Percentiles rank a stretch among this genome's conserved stretches.
phyloP scores from a whole-genome alignment of 345 rosid species.

The Linum tenue region DNA sequence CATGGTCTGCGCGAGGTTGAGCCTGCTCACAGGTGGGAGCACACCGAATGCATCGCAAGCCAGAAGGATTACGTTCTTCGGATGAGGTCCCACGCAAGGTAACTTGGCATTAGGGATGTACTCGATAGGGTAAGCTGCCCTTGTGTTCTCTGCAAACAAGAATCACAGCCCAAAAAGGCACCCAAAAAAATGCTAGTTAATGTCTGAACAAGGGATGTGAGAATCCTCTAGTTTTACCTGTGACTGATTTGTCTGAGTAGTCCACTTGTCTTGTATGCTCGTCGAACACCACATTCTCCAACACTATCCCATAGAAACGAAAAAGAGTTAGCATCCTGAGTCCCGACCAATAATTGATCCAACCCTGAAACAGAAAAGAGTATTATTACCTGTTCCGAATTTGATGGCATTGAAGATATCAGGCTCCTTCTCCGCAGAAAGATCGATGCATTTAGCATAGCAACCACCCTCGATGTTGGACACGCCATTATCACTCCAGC shows the following conservation, averaged over 20 bases:
- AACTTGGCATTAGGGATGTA: constrained; percentile 28
- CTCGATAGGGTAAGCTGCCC: constrained; percentile 29
- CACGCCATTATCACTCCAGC: constrained; percentile 86
- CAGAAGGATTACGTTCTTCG: constrained; percentile 25
- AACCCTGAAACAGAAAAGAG: background rate
- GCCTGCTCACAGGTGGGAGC: constrained; percentile 33
- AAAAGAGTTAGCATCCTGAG: background rate
- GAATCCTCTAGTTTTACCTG: constrained; percentile 33
- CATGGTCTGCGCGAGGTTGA: constrained; percentile 29
- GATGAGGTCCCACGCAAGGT: constrained; percentile 27
- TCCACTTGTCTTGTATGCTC: constrained; percentile 88
- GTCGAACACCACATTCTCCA: constrained; percentile 94
- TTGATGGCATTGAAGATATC: constrained; percentile 96
- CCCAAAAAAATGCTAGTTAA: too few relatives aligned
- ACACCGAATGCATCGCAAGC: constrained; percentile 31
- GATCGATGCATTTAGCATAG: constrained; percentile 96
- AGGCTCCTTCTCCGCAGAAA: constrained; percentile 82
- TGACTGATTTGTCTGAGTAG: constrained; percentile 69
- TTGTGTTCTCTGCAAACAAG: constrained; percentile 24
- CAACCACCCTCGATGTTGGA: constrained; percentile 98
- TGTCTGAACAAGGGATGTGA: too few relatives aligned
- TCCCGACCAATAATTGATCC: background rate
- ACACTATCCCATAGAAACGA: constrained; percentile 34
- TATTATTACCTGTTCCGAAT: constrained; percentile 82
- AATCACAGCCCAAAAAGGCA: too few relatives aligned